A percentile compares a stretch with the other conserved stretches of the same genome.
Conservation (phyloP, 257 asterid genomes). For the Coffea canephora region DNA sequence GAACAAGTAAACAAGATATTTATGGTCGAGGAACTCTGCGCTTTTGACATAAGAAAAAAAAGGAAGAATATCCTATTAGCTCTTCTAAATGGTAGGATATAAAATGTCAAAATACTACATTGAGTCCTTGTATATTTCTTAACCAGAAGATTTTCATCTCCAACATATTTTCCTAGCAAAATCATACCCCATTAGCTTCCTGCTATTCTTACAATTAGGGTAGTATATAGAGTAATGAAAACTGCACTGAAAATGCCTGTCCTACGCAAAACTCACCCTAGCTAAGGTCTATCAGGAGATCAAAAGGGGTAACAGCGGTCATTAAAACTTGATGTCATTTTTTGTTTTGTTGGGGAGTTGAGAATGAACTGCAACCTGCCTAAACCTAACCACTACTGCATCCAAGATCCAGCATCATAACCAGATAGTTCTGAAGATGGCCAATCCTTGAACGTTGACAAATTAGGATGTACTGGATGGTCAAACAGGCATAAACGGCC, state of each 20-base stretch:
- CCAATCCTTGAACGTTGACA: constrained; percentile 13
- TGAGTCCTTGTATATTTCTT: neutral
- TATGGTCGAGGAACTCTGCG: neutral
- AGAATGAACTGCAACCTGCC: neutral
- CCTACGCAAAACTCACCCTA: neutral
- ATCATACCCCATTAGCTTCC: neutral
- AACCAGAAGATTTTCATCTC: neutral
- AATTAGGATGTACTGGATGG: constrained; percentile 26
- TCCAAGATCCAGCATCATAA: constrained; percentile 10
- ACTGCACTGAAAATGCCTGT: neutral
- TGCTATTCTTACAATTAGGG: neutral
- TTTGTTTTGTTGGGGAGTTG: neutral
- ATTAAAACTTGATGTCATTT: neutral
- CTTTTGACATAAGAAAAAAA: neutral
- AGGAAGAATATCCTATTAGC: neutral
- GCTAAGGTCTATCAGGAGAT: neutral
- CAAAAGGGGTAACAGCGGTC: neutral
- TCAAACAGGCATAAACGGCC: constrained; percentile 35
- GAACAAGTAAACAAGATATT: neutral
- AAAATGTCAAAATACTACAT: neutral
- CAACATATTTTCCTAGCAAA: neutral
- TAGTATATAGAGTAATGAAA: neutral
- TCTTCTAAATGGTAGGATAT: no score
- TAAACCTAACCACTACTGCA: neutral
- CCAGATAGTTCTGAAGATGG: neutral